Evolutionary conservation across 257 asterid species (phyloP).

Genomic region (Solanum habrochaites): DNA sequence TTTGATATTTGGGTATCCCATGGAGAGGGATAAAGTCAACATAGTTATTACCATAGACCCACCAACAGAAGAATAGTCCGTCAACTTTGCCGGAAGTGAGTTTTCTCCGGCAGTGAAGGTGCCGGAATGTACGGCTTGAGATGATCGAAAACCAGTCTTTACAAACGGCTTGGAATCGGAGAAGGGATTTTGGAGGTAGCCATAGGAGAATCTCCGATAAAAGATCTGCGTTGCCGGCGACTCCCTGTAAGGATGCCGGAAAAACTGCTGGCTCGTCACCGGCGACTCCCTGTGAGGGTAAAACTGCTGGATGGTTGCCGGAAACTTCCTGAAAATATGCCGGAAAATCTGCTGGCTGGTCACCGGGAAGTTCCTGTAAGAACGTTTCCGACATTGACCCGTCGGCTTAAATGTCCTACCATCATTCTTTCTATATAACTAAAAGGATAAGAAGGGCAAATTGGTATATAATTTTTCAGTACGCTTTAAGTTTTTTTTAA

Average conservation of each 20-base stretch:
- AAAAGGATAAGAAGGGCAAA: neutral
- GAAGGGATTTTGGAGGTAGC: slow-evolving; percentile 7
- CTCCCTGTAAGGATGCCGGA: neutral
- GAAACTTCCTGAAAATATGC: neutral
- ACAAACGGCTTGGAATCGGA: slow-evolving; percentile 1
- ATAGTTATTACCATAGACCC: neutral
- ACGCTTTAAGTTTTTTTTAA: no score
- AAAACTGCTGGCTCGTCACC: neutral
- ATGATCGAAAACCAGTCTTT: neutral
- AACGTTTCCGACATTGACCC: neutral
- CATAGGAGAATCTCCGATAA: slow-evolving; percentile 1
- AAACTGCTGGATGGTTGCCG: neutral
- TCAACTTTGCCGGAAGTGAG: neutral
- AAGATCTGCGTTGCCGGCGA: neutral
- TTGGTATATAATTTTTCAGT: neutral
- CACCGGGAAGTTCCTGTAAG: neutral
- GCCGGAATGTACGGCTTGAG: neutral
- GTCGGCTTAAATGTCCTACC: neutral
- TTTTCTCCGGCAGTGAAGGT: neutral
- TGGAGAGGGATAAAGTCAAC: neutral
- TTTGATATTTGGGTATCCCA: neutral
- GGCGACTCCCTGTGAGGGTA: neutral
- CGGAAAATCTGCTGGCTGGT: neutral
- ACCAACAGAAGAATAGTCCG: neutral
- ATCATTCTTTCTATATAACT: neutral